phyloP scores from a whole-genome alignment of 129 eudicot genomes.

The Heracleum sosnowskyi region DNA sequence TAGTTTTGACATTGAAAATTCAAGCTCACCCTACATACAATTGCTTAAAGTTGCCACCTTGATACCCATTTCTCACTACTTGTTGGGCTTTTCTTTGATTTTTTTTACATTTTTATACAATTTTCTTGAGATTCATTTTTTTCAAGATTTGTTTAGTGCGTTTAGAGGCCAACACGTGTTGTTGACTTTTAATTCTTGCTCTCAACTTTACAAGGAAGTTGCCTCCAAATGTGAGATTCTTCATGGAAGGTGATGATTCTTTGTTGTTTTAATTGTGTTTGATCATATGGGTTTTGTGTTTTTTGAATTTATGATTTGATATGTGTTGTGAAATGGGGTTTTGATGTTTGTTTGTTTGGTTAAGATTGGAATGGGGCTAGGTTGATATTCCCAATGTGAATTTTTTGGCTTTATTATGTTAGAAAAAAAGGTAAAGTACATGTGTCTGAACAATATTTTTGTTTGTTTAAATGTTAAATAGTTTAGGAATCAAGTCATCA shows the following conservation, averaged over 20 bases:
- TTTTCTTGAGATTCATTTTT: constrained; percentile 65
- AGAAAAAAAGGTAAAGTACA: not conserved
- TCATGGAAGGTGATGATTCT: constrained; percentile 64
- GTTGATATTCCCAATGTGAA: not conserved
- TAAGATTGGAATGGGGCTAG: not conserved
- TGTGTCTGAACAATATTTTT: not conserved
- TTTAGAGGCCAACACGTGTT: constrained; percentile 68
- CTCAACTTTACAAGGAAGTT: constrained; percentile 54
- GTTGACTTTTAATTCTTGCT: constrained; percentile 55
- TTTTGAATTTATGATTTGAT: too few relatives aligned
- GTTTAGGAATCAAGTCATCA: not conserved
- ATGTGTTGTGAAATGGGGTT: not conserved
- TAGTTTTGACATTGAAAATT: not conserved
- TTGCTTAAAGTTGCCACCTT: constrained; percentile 43
- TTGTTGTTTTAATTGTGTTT: not conserved
- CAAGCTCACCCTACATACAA: constrained; percentile 48
- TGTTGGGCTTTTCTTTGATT: constrained; percentile 21
- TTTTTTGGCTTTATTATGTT: not conserved
- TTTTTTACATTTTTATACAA: constrained; percentile 33
- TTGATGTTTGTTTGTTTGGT: not conserved
- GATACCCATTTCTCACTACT: constrained; percentile 66
- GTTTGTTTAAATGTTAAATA: not conserved
- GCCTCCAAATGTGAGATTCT: constrained; percentile 78
- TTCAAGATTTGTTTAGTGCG: constrained; percentile 57
- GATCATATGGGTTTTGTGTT: not conserved